phyloP scores from a whole-genome alignment of 1,284 basidiomycete genomes.

The Tremellales sp. region DNA sequence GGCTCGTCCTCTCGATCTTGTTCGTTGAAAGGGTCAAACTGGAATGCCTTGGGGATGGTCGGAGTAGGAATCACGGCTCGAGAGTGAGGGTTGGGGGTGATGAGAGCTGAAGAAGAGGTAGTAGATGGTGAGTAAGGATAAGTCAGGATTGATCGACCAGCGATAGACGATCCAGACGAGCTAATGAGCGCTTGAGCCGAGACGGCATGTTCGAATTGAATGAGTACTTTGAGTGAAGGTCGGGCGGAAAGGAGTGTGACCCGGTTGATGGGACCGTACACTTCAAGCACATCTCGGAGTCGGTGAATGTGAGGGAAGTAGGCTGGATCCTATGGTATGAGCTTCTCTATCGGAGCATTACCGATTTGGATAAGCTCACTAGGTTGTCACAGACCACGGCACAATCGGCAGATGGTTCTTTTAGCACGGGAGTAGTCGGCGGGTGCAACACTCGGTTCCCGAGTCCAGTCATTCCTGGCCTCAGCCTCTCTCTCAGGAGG shows the following conservation, averaged over 20 bases:
- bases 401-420: constrained; percentile 20
- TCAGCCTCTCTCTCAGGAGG: constrained; percentile 1
- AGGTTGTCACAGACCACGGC: constrained; percentile 39
- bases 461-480: constrained; percentile 11
- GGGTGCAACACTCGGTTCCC: constrained; percentile 46
- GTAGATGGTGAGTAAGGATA: constrained; percentile 6
- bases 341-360: not conserved
- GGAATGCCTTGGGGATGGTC: not conserved
- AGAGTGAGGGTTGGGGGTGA: not conserved
- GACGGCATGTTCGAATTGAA: constrained; percentile 32
- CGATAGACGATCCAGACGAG: constrained; percentile 30
- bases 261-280: constrained; percentile 32
- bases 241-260: constrained; percentile 23
- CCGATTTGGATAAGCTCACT: constrained; percentile 14
- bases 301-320: constrained; percentile 29
- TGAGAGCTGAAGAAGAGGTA: not conserved
- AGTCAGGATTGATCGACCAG: constrained; percentile 21
- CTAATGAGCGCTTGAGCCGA: constrained; percentile 29
- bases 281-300: constrained; percentile 31
- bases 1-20: not conserved
- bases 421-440: constrained; percentile 20
- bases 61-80: not conserved
- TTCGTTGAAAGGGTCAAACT: constrained; percentile 21
- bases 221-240: constrained; percentile 21
- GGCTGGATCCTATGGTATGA: constrained; percentile 24